Percentiles rank a stretch among this genome's conserved stretches.
Conservation (phyloP, 495 filamentous ascomycete species). For the Hypoxylon intermedium region DNA sequence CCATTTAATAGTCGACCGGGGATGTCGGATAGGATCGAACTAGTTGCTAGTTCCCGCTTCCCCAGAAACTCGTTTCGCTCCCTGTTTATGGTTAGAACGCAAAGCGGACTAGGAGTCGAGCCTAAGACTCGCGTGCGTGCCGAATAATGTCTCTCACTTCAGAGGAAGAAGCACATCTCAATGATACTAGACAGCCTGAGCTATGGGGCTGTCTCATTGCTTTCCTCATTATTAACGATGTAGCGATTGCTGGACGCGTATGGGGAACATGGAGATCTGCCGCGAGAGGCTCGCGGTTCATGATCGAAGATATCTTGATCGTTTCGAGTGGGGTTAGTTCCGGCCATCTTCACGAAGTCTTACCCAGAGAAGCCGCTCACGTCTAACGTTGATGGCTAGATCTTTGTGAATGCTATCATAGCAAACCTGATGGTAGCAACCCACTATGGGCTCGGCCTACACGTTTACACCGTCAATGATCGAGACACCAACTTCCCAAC, state of each 20-base stretch:
- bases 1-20: slow-evolving; percentile 4
- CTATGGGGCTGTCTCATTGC: slow-evolving; percentile 33
- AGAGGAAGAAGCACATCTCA: slow-evolving; percentile 23
- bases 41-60: slow-evolving; percentile 1
- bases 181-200: slow-evolving; percentile 26
- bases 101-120: not conserved
- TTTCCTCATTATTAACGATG: slow-evolving; percentile 36
- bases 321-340: slow-evolving; percentile 36
- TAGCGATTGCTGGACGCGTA: slow-evolving; percentile 30
- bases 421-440: slow-evolving; percentile 40
- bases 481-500: slow-evolving; percentile 37
- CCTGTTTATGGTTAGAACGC: not conserved
- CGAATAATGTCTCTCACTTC: slow-evolving; percentile 20
- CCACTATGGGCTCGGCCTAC: slow-evolving; percentile 44
- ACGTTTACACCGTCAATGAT: slow-evolving; percentile 33
- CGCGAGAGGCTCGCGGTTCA: slow-evolving; percentile 18
- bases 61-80: not conserved
- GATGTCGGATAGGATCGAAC: not conserved
- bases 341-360: not conserved
- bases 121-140: too few species aligned
- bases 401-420: slow-evolving; percentile 38
- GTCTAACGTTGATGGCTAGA: slow-evolving; percentile 11
- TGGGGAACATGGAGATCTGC: slow-evolving; percentile 39
- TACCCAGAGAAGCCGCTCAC: not conserved
- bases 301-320: slow-evolving; percentile 33